These are phyloP conservation scores for Adansonia madagascariensis DNA, from an alignment of 441 rosid species.

Conservation along the genomic window DNA sequence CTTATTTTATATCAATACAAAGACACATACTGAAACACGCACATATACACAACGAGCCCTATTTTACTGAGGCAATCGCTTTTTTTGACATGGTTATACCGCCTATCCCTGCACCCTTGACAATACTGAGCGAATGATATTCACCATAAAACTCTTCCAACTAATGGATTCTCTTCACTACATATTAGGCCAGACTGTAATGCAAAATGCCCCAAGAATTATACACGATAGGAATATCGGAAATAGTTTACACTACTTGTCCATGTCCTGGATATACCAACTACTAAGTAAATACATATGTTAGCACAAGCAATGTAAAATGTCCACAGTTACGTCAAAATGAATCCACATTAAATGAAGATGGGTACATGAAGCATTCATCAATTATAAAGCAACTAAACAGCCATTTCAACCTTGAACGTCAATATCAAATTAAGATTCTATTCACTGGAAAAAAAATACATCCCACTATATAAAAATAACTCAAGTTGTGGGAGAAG, in stretches of 20 bases:
- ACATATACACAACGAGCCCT: no score
- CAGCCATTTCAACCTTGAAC: neutral
- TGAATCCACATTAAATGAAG: neutral
- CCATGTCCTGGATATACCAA: neutral
- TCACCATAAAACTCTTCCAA: no score
- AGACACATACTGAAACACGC: no score
- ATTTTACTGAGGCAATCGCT: no score
- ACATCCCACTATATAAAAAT: neutral
- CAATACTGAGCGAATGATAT: no score
- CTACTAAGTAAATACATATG: neutral
- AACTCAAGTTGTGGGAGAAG: neutral
- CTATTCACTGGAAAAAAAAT: no score
- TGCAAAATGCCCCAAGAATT: neutral
- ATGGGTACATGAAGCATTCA: slow-evolving; percentile 8
- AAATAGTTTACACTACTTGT: neutral
- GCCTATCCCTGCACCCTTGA: no score
- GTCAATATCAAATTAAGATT: neutral
- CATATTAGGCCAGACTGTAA: neutral
- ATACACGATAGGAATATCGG: neutral
- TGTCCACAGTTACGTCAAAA: neutral
- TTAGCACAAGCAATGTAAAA: neutral
- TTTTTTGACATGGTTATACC: no score
- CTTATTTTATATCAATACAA: no score
- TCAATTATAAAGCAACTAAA: neutral
- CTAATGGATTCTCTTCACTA: neutral